Percentiles rank a stretch among this genome's conserved stretches.
These are phyloP conservation scores for Zhuliangozyma parablackwelliae DNA, from an alignment of 1,139 yeast genomes.

Conservation along the genomic window DNA sequence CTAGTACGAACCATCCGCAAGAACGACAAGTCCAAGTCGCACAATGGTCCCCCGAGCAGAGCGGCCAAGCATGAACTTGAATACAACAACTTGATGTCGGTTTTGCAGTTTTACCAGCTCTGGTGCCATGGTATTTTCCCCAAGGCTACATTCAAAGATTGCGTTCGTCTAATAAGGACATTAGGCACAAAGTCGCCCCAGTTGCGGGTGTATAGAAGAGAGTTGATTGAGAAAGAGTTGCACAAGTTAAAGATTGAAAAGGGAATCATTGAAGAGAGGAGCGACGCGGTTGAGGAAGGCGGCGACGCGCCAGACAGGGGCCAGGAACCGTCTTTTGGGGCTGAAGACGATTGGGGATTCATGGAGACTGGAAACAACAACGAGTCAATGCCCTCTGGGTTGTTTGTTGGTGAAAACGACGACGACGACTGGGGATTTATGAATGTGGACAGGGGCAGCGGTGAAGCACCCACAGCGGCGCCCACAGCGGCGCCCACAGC, in stretches of 20 bases:
- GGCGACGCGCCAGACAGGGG: too few relatives aligned
- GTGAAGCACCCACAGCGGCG: too few relatives aligned
- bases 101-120: conserved; percentile 67
- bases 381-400: background rate
- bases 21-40: conserved; percentile 26
- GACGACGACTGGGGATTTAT: conserved; percentile 6
- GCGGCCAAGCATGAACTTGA: conserved; percentile 32
- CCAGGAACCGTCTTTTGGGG: too few relatives aligned
- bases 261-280: conserved; percentile 21
- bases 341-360: conserved; percentile 25
- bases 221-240: conserved; percentile 32
- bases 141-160: conserved; percentile 70
- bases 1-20: conserved; percentile 24
- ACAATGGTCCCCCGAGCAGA: conserved; percentile 1
- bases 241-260: conserved; percentile 26
- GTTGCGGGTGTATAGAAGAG: conserved; percentile 32
- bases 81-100: conserved; percentile 34
- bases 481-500: too few relatives aligned
- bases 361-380: conserved; percentile 14
- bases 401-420: background rate
- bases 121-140: conserved; percentile 87
- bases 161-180: conserved; percentile 31
- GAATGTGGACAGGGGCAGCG: conserved; percentile 1
- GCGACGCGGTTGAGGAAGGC: too few relatives aligned
- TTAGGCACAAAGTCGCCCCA: conserved; percentile 31